These are phyloP conservation scores for Globisporangium middletonii DNA, from an alignment of 352 stramenopile genomes.

Conservation along the genomic window DNA sequence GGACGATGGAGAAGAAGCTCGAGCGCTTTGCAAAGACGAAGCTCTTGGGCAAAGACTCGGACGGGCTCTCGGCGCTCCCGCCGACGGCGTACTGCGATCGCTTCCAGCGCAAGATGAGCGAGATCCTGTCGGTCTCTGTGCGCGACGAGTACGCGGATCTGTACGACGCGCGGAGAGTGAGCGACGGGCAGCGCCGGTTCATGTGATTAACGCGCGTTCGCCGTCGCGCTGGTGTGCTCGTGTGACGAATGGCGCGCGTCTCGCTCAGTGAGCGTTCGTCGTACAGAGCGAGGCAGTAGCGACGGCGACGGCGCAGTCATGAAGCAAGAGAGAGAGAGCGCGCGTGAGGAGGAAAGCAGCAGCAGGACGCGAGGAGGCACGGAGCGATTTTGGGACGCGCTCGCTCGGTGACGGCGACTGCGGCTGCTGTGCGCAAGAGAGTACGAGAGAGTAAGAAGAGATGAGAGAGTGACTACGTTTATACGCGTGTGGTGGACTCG, in stretches of 20 bases:
- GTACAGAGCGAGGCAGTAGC: not conserved
- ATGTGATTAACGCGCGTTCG: conserved; percentile 26
- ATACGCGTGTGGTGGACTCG: too few species aligned
- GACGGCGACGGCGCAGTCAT: not conserved
- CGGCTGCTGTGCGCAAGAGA: too few species aligned
- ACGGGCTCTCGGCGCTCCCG: conserved; percentile 76
- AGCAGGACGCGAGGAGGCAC: too few species aligned
- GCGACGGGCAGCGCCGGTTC: conserved; percentile 34
- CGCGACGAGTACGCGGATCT: conserved; percentile 56
- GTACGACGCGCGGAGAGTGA: conserved; percentile 28
- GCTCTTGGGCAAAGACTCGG: conserved; percentile 68
- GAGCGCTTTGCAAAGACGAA: conserved; percentile 87
- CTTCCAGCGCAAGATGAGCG: conserved; percentile 86
- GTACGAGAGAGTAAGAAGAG: too few species aligned
- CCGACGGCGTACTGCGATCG: conserved; percentile 83
- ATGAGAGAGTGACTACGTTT: too few species aligned
- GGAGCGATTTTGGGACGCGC: too few species aligned
- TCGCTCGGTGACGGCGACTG: too few species aligned
- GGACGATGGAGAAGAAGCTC: conserved; percentile 89
- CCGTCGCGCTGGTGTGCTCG: not conserved
- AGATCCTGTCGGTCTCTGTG: conserved; percentile 71
- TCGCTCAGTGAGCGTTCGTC: not conserved
- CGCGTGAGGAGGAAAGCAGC: too few species aligned
- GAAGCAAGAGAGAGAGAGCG: not conserved
- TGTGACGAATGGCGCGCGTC: not conserved